Base-by-base conservation (phyloP, 2,329 filamentous ascomycete species). In the Alternaria infectoria region DNA sequence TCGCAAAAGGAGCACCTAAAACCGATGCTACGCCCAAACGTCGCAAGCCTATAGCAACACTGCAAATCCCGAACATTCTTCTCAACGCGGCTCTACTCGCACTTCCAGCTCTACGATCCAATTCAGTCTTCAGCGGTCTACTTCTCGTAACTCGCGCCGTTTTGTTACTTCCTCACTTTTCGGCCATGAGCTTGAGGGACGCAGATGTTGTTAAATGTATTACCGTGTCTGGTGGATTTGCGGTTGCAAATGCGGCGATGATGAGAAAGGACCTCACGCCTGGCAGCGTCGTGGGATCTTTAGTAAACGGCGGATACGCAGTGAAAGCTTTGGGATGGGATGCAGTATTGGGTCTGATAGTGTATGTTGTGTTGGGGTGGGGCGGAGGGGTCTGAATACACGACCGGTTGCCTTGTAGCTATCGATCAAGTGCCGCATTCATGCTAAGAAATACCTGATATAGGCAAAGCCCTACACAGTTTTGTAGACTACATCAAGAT, bases 251-350 rank as follows among this genome's bases (percentile, higher is more conserved):
- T 54, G 52, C 66, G 19, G 67, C 60, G 19, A 69, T 70, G 68
- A 25, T 71, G 64, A 65, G 64, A 32, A 71, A 69, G 36, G 64
- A 59, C 1, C 36, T 67, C n/a, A 54, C 13, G 2, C 15, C 65
- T 5, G 21, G 57, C 4, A 64, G 64, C 15, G 58, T 74, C 1
- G 2, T 65, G 0, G 49, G 44, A 6, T 65, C 62, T 6, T 49
- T 75, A 9, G 43, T 47, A 13, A 26, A 62, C n/a, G 55, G 68
- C 30, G 55, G 66, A 49, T 43, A 59, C 61, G 62, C 74, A 25
- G 68, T 75, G 1, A 76, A 68, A 55, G 68, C 72, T 36, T 45
- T 77, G 32, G 74, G 65, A 1, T 77, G 73, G 71, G 74, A 77
- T 68, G 68, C 65, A n/a, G 49, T 71, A 9, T 7, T 76, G 15